A percentile compares a stretch with the other conserved stretches of the same genome.
Conservation (phyloP, 495 filamentous ascomycete species). For the Aspergillus nidulans region DNA sequence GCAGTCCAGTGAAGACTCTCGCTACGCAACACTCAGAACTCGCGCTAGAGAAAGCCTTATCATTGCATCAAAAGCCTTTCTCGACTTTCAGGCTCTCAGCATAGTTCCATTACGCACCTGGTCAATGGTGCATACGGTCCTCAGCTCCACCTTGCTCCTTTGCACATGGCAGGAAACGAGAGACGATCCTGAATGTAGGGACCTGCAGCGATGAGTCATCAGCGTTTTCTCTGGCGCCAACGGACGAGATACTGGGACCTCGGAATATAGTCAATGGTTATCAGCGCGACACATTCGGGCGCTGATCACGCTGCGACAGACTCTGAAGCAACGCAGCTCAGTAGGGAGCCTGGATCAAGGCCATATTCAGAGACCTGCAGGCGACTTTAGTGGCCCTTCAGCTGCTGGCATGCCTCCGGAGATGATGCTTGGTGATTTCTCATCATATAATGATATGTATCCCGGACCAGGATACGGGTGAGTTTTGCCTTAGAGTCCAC, state of each 20-base stretch:
- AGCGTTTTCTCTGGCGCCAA: constrained; percentile 29
- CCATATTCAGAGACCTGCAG: neutral
- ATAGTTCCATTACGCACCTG: constrained; percentile 31
- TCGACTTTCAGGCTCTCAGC: constrained; percentile 33
- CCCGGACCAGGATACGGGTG: constrained; percentile 7
- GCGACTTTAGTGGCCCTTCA: constrained; percentile 1
- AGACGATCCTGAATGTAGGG: constrained; percentile 29
- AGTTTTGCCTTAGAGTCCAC: neutral
- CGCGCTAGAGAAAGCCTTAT: constrained; percentile 29
- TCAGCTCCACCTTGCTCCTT: constrained; percentile 35
- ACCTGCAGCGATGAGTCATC: constrained; percentile 31
- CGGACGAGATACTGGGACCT: constrained; percentile 10
- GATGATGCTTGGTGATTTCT: neutral
- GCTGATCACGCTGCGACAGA: constrained; percentile 27
- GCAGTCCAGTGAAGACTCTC: neutral
- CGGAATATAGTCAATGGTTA: constrained; percentile 28
- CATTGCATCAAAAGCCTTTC: constrained; percentile 29
- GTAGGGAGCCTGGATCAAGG: neutral
- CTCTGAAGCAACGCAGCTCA: constrained; percentile 8
- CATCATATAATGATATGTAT: constrained; percentile 4
- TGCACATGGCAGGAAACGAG: constrained; percentile 38
- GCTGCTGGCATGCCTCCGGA: neutral
- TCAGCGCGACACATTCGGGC: constrained; percentile 33
- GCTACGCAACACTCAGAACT: constrained; percentile 13
- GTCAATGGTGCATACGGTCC: constrained; percentile 38